Evolutionary conservation across 2,329 filamentous ascomycete species (phyloP).

Genomic region (Xylaria sp.): DNA sequence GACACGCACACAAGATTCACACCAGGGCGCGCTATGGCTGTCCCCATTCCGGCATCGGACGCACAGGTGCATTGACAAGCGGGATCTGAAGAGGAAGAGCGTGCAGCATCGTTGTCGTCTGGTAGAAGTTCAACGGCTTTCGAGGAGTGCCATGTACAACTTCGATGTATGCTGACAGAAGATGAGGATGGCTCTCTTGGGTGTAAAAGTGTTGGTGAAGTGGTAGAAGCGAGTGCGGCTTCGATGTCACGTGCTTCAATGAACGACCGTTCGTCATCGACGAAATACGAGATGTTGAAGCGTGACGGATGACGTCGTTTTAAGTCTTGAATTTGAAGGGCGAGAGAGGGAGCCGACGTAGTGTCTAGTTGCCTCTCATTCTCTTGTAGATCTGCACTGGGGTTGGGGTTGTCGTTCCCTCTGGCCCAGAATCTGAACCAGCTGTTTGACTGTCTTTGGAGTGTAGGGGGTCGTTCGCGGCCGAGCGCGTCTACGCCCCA

Average conservation of each 20-base stretch:
- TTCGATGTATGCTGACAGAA: background rate
- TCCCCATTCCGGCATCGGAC: constrained; percentile 1
- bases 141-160: constrained; percentile 40
- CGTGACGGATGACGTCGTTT: constrained; percentile 61
- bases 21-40: constrained; percentile 42
- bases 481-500: constrained; percentile 68
- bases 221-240: constrained; percentile 36
- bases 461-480: constrained; percentile 42
- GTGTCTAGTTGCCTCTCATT: background rate
- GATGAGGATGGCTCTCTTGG: background rate
- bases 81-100: constrained; percentile 17
- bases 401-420: constrained; percentile 30
- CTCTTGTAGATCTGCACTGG: constrained; percentile 28
- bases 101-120: constrained; percentile 36
- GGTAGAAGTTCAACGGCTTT: constrained; percentile 31
- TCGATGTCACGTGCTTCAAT: constrained; percentile 62
- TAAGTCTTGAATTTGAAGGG: constrained; percentile 64
- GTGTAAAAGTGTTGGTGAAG: constrained; percentile 14
- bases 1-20: constrained; percentile 80
- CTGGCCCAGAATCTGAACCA: constrained; percentile 31
- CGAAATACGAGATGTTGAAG: constrained; percentile 73
- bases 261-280: constrained; percentile 77
- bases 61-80: constrained; percentile 39
- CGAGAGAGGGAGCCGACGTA: constrained; percentile 30
- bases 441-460: background rate